Conservation (phyloP, 1,139 yeast species). For the Lodderomyces margitis region DNA sequence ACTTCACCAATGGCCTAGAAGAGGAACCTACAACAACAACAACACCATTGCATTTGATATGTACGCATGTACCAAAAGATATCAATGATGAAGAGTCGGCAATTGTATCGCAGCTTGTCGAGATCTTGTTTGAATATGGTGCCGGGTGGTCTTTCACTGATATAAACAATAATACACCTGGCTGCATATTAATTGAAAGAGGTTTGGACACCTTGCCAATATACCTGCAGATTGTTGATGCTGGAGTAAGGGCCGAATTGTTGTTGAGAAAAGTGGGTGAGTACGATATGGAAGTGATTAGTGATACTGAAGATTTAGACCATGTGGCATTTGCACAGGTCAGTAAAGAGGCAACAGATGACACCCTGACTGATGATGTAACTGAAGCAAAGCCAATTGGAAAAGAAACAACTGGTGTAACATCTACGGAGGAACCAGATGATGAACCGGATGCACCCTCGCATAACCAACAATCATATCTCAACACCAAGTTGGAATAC, state of each 20-base stretch:
- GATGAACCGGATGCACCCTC: conserved; percentile 51
- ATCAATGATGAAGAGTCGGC: conserved; percentile 40
- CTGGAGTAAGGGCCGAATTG: conserved; percentile 90
- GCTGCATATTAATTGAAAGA: conserved; percentile 61
- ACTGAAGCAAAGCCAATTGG: background rate
- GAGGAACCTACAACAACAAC: conserved; percentile 46
- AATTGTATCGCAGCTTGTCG: conserved; percentile 56
- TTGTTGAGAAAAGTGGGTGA: conserved; percentile 71
- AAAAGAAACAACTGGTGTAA: background rate
- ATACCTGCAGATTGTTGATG: conserved; percentile 61
- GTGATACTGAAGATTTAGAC: conserved; percentile 27
- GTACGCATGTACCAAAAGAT: conserved; percentile 51
- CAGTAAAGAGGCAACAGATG: conserved; percentile 5
- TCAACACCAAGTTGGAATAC: conserved; percentile 67
- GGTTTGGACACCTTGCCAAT: conserved; percentile 44
- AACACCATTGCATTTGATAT: conserved; percentile 75
- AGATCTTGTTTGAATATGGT: conserved; percentile 72
- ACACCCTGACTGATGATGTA: background rate
- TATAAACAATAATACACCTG: conserved; percentile 68
- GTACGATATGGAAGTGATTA: conserved; percentile 45
- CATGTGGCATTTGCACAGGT: conserved; percentile 19
- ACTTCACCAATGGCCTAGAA: conserved; percentile 43
- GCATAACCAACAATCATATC: conserved; percentile 61
- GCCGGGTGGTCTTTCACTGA: conserved; percentile 88
- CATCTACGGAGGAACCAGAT: conserved; percentile 9